Conservation (phyloP, 1,139 yeast genomes). For the Hemisphaericaspora xylofermentans region DNA sequence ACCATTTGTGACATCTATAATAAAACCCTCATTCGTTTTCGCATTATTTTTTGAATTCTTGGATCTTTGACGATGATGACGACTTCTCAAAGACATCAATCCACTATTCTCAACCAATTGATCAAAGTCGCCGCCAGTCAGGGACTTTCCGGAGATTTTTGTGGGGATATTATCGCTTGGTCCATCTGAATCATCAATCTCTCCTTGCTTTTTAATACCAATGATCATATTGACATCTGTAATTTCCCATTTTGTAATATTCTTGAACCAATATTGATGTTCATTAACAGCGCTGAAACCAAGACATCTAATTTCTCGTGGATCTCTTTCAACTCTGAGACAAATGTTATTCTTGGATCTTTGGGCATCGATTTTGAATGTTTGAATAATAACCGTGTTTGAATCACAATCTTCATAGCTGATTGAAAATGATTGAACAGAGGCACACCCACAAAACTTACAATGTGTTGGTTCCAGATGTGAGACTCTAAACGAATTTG, state of each 20-base stretch:
- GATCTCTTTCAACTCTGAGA: constrained; percentile 86
- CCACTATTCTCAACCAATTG: constrained; percentile 22
- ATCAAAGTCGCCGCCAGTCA: constrained; percentile 10
- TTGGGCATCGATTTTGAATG: constrained; percentile 63
- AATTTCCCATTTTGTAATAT: constrained; percentile 73
- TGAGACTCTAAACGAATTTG: constrained; percentile 61
- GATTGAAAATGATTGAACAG: constrained; percentile 68
- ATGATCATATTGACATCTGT: constrained; percentile 76
- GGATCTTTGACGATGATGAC: constrained; percentile 2
- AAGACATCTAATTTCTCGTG: constrained; percentile 83
- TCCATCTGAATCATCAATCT: constrained; percentile 12
- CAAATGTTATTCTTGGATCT: constrained; percentile 80
- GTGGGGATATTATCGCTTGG: too few species aligned
- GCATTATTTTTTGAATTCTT: not conserved
- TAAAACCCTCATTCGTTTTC: constrained; percentile 71
- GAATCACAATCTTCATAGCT: constrained; percentile 65
- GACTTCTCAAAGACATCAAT: constrained; percentile 20
- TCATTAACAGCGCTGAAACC: constrained; percentile 79
- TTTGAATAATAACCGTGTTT: constrained; percentile 65
- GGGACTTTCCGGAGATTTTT: too few species aligned
- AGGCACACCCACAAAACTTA: constrained; percentile 86
- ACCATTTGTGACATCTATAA: constrained; percentile 63
- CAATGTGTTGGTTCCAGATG: constrained; percentile 88
- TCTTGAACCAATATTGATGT: constrained; percentile 62
- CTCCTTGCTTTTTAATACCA: constrained; percentile 53